Base-by-base conservation (phyloP, 768 basidiomycete species). In the Trametes meyenii region DNA sequence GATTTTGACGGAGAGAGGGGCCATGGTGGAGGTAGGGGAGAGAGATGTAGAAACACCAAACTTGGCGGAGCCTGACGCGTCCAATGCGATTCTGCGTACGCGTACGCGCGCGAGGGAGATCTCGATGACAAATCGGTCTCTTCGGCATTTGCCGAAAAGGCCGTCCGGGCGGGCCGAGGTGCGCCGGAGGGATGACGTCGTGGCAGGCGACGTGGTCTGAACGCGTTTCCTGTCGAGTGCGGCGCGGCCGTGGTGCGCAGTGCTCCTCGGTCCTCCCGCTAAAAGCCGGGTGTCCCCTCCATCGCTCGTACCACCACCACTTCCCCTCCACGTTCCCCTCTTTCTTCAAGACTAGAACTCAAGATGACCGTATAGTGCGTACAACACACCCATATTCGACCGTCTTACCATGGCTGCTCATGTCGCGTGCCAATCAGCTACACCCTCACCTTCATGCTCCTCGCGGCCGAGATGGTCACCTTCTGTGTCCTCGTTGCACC, bases 401-500 rank as follows among this genome's bases (percentile, higher is more conserved):
- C 1, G 11, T 13, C 10, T 33, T n/a, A 35, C 2, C 19, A 1
- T 21, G 49, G 19, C n/a, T 44, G 40, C 49, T 58, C 2, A 58
- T 17, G 48, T 50, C 57, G 56, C 39, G 57, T 42, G 46, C 36
- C 24, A 39, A 40, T n/a, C 67, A 92, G 91, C 72, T 94, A 93
- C 72, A 79, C 85, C 5, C 79, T 94, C 53, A 93, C 92, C 1
- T 94, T 94, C 67, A 54, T 90, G 72, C 87, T 94, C 52, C 84
- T 94, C 60, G 87, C 88, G 43, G 80, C 89, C 51, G 92, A 94
- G 84, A 93, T 94, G 90, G 79, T 75, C 61, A 91, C 92, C 42
- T 96, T 96, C 78, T 90, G 88, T 67, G 43, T 91, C 64, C 84
- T 97, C 63, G 91, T 96, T 55, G 79, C 87, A 10, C 94, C 94